These are phyloP conservation scores for Talaromyces piceae DNA, from an alignment of 2,329 filamentous ascomycete genomes.

Conservation along the genomic window DNA sequence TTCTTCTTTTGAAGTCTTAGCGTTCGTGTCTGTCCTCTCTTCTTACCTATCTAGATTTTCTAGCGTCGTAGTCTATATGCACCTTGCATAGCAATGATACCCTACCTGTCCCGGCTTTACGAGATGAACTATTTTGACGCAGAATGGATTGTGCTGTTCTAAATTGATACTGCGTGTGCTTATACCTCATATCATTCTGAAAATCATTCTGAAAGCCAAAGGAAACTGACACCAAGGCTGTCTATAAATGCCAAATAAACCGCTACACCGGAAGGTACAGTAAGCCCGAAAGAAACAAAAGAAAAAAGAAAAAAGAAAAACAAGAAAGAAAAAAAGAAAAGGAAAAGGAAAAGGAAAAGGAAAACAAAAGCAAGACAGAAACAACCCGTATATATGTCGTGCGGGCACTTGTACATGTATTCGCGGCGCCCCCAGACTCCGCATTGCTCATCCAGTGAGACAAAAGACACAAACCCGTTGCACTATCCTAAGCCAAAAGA, in stretches of 20 bases:
- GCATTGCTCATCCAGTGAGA: neutral
- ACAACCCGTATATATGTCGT: neutral
- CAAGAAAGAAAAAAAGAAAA: too few relatives aligned
- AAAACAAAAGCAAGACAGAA: too few relatives aligned
- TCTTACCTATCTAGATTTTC: too few relatives aligned
- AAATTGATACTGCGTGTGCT: neutral
- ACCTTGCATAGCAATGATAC: neutral
- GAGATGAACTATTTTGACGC: too few relatives aligned
- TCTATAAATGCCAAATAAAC: slow-evolving; percentile 3
- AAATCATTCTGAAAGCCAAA: neutral
- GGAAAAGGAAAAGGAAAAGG: too few relatives aligned
- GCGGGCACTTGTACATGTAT: neutral
- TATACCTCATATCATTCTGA: neutral
- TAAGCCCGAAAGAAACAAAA: too few relatives aligned
- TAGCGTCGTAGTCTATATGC: too few relatives aligned
- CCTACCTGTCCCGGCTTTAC: neutral
- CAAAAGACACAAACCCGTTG: neutral
- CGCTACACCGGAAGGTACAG: too few relatives aligned
- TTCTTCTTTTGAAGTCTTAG: too few relatives aligned
- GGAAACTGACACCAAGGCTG: slow-evolving; percentile 1
- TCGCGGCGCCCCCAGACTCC: neutral
- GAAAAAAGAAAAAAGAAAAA: too few relatives aligned
- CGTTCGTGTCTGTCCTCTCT: too few relatives aligned
- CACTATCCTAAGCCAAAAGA: neutral
- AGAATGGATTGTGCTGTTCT: too few relatives aligned